Conservation (phyloP, 179 eudicot genomes). For the Sideroxylon spinosum region DNA sequence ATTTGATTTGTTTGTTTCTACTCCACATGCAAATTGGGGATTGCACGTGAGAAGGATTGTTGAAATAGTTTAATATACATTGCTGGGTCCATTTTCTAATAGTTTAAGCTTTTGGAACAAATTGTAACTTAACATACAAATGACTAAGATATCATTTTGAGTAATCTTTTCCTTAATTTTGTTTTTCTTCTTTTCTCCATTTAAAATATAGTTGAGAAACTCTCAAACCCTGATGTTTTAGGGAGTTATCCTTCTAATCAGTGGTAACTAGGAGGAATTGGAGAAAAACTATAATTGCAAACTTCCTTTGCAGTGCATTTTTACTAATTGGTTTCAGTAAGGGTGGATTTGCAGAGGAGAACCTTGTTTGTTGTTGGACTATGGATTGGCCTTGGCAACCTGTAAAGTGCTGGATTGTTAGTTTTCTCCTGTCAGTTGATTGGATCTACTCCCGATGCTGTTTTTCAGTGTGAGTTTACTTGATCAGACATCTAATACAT, state of each 20-base stretch:
- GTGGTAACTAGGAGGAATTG: neutral
- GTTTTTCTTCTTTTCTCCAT: neutral
- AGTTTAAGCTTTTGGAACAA: too few species aligned
- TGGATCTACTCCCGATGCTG: neutral
- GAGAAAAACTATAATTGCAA: neutral
- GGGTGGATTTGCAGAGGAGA: neutral
- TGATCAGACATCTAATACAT: neutral
- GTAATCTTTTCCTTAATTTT: neutral
- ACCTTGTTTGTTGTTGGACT: neutral
- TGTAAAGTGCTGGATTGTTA: neutral
- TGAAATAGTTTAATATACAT: too few species aligned
- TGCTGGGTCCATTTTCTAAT: too few species aligned
- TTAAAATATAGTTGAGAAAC: neutral
- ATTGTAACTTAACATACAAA: too few species aligned
- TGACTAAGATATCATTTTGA: neutral
- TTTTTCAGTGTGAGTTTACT: constrained; percentile 7
- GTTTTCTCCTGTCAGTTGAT: neutral
- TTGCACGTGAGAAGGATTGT: too few species aligned
- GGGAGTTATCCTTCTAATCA: neutral
- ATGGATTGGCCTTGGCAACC: neutral
- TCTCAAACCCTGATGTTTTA: neutral
- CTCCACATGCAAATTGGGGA: too few species aligned
- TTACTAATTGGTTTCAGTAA: neutral
- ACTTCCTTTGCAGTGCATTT: neutral
- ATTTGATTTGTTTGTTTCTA: too few species aligned